Base-by-base conservation (phyloP, 805 yeast species). In the Yarrowia deformans region DNA sequence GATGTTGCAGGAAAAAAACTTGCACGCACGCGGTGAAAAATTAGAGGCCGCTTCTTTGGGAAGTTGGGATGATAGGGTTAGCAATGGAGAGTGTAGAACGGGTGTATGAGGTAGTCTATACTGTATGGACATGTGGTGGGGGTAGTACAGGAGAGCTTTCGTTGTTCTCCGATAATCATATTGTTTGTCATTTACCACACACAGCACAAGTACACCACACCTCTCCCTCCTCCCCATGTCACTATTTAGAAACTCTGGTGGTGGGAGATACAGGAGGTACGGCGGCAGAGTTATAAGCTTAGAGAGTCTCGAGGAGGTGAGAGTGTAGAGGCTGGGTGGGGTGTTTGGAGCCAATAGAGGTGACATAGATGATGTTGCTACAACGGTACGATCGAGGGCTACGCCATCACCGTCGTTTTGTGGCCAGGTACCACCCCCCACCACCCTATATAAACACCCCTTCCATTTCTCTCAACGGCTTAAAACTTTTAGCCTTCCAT, bases 11-110 rank as follows among this genome's bases (percentile, higher is more conserved):
- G 35, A 60, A 58, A 56, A 60, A 60, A 60, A 60, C 52, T 60
- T 60, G 52, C 66, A 60, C 64, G 35, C 64, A 56, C 52, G 50
- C 66, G 42, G 66, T 60, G 66, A 60, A 60, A 60, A 60, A 45
- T 60, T 43, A 34, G 39, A 58, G 16, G 14, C 10, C 32, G 49
- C 66, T 60, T 45, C 43, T 60, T 60, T 60, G 66, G 66, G 66
- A 60, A 60, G 66, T 60, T 60, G 45, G 29, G 52, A 60, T 60
- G 66, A 60, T 60, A 60, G 66, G 52, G 66, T 60, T 60, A 60
- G 52, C 66, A 60, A 60, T 6, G 32, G 23, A 40, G 23, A 8
- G 8, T 43, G 46, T n/a, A 18, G 46, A 8, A 14, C n/a, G 18
- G 7, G 45, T 3, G 23, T 43, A 9, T 8, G 10, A 8, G 46